Conservation (phyloP, 345 rosid genomes). For the Salix exigua region DNA sequence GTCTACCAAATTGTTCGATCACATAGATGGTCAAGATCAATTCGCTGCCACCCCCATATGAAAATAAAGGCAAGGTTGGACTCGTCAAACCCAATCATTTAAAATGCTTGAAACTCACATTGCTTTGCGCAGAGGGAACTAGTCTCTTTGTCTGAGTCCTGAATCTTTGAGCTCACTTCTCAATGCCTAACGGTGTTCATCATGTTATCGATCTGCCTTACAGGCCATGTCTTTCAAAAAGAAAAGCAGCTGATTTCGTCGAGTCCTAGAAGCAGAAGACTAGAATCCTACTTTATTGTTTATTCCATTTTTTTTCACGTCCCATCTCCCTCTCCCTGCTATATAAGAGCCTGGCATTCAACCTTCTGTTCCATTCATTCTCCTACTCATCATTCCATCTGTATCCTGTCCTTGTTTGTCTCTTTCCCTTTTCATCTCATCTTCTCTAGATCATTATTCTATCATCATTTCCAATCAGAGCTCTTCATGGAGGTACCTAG, state of each 20-base stretch:
- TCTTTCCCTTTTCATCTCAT: slow-evolving; percentile 3
- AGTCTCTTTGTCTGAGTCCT: slow-evolving; percentile 11
- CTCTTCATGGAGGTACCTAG: slow-evolving; percentile 38
- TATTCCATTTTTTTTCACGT: slow-evolving; percentile 20
- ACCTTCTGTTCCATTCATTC: slow-evolving; percentile 20
- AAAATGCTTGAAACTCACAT: slow-evolving; percentile 24
- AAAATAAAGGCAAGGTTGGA: slow-evolving; percentile 29
- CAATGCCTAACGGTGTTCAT: slow-evolving; percentile 22
- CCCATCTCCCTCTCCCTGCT: not conserved
- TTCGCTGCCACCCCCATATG: not conserved
- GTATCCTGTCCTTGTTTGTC: slow-evolving; percentile 3
- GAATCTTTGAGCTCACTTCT: slow-evolving; percentile 6
- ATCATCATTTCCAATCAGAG: not conserved
- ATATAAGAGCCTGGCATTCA: slow-evolving; percentile 27
- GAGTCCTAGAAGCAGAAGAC: slow-evolving; percentile 15
- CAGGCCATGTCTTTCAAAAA: slow-evolving; percentile 9
- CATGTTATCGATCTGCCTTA: slow-evolving; percentile 16
- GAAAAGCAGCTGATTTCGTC: slow-evolving; percentile 5
- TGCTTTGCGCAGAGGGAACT: slow-evolving; percentile 34
- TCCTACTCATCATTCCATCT: slow-evolving; percentile 16
- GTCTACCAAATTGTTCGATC: not conserved
- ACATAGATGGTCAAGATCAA: not conserved
- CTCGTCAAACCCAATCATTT: slow-evolving; percentile 47
- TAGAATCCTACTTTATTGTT: slow-evolving; percentile 25
- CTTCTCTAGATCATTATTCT: not conserved